phyloP scores from a whole-genome alignment of 192 early-diverging fungal genomes.

The Linnemannia zychae region DNA sequence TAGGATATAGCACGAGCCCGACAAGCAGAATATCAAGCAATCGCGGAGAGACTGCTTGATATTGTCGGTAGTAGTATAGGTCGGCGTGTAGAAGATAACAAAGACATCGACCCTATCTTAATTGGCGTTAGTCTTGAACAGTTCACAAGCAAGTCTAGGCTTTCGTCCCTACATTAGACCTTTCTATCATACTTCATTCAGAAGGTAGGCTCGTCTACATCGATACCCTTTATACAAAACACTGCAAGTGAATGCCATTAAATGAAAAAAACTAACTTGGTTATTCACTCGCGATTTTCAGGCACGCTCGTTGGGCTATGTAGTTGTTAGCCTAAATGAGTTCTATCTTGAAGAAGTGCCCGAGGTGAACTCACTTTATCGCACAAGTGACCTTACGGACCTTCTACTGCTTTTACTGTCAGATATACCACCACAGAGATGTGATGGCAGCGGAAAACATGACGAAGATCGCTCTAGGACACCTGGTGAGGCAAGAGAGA shows the following conservation, averaged over 20 bases:
- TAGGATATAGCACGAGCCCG: neutral
- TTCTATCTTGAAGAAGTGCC: slow-evolving; percentile 21
- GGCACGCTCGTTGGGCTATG: slow-evolving; percentile 13
- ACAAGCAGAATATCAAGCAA: neutral
- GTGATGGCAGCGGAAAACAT: slow-evolving; percentile 17
- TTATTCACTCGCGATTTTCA: neutral
- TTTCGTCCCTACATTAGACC: slow-evolving; percentile 10
- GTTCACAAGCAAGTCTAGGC: neutral
- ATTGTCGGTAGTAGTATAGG: neutral
- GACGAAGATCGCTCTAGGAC: neutral
- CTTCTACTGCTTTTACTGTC: slow-evolving; percentile 4
- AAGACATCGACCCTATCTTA: neutral
- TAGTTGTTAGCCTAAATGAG: slow-evolving; percentile 16
- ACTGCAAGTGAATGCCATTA: neutral
- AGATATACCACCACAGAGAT: neutral
- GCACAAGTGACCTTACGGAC: neutral
- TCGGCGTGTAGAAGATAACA: neutral
- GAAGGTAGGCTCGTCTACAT: neutral
- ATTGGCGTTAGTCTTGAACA: slow-evolving; percentile 8
- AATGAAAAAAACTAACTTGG: no score
- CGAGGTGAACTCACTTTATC: neutral
- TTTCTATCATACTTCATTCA: slow-evolving; percentile 24
- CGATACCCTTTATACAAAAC: no score
- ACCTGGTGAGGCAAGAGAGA: slow-evolving; percentile 12
- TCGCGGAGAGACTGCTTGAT: slow-evolving; percentile 1